Conservation (phyloP, 345 rosid species). For the Euphorbia lathyris region DNA sequence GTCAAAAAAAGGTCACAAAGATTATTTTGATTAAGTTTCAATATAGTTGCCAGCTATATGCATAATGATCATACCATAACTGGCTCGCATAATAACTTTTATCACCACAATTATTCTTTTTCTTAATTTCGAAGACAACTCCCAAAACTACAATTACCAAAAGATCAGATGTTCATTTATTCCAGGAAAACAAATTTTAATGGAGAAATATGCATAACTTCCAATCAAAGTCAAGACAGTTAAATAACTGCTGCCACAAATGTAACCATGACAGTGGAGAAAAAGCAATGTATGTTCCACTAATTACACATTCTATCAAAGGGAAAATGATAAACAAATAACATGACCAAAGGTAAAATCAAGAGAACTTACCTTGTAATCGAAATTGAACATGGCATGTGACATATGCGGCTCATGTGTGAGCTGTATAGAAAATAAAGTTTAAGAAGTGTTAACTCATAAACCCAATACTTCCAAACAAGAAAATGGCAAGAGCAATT, state of each 20-base stretch:
- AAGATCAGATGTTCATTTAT: too few species aligned
- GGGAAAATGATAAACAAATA: neutral
- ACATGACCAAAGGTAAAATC: neutral
- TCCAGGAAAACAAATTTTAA: too few species aligned
- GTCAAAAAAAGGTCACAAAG: neutral
- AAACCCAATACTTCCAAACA: neutral
- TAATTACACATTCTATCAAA: neutral
- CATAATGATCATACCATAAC: neutral
- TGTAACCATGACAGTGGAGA: neutral
- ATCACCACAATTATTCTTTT: neutral
- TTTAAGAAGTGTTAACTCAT: conserved; percentile 12
- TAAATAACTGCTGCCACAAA: too few species aligned
- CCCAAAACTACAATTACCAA: neutral
- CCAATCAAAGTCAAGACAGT: too few species aligned
- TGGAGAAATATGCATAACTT: too few species aligned
- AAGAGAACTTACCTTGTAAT: conserved; percentile 65
- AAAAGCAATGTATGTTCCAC: neutral
- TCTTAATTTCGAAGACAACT: neutral
- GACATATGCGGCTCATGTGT: conserved; percentile 83
- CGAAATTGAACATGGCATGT: conserved; percentile 79
- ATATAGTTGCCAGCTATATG: neutral
- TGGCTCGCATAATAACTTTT: neutral
- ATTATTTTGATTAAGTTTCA: neutral
- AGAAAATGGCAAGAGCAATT: neutral
- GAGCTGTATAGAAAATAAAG: conserved; percentile 48